Evolutionary conservation across 495 filamentous ascomycete species (phyloP), one percentile per base, ranked within the genome.

Genomic region (Parathielavia appendiculata): DNA sequence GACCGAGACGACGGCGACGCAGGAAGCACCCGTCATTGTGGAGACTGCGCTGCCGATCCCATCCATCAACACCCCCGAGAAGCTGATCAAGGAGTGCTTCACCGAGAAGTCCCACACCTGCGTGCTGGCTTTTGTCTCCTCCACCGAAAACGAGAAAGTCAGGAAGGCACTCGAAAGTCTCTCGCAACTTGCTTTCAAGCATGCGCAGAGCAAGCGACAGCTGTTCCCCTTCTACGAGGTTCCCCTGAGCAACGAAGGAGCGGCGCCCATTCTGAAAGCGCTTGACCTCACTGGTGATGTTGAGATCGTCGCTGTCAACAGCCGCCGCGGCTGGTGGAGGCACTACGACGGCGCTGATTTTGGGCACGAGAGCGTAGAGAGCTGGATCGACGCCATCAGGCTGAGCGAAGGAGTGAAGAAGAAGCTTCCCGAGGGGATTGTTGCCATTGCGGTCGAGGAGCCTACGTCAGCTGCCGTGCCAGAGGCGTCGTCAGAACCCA

Each of bases 341-440:
- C 83, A 79, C 39, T 95, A 86, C 63, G 73, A 78, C 38, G 73
- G 76, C 5, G 72, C 67, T 16, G 81, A 85, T 22, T 89, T 83
- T 59, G 77, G 76, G 12, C 67, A 79, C 34, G 77, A 77, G 35
- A 78, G 79, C 11, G 73, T 97, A 38, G 90, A 95, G 71, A 75
- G 77, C 53, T 97, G 91, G 91, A 79, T 97, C 60, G 93, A 98
- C 69, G 81, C 80, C 4, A 90, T 97, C 61, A 82, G 88, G 23
- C 76, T 98, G 68, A 90, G 91, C 46, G 95, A 96, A 63, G 87
- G 87, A 7, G 69, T 79, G 20, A 96, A 92, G 79, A 80, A 85
- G 69, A 89, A 86, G 75, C 64, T 97, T 41, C 91, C 92, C 5
- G 88, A 86, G 46, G 85, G 81, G 11, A 61, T 96, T 40, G 71